A percentile compares a stretch with the other conserved stretches of the same genome.
Evolutionary conservation across 2,329 filamentous ascomycete species (phyloP).

Genomic region (Pseudogymnoascus sp.): DNA sequence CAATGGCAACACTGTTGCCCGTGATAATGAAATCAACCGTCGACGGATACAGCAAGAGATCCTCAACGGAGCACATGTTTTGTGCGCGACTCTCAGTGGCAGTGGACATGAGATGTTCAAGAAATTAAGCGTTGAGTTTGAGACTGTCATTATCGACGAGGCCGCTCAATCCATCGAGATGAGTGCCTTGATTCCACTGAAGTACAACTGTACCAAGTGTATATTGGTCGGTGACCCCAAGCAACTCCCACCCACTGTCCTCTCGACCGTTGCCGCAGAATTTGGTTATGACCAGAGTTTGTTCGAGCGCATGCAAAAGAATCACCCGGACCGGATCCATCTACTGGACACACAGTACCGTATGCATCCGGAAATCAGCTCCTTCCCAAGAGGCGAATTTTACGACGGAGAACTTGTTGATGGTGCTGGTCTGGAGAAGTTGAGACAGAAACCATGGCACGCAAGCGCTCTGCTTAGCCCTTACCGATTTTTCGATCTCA

Average conservation of each 20-base stretch:
- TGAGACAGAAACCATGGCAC: constrained; percentile 81
- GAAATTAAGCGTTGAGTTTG: constrained; percentile 87
- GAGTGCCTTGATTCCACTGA: constrained; percentile 89
- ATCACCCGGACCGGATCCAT: constrained; percentile 80
- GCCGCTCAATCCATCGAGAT: constrained; percentile 97
- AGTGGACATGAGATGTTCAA: constrained; percentile 98
- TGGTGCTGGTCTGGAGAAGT: constrained; percentile 68
- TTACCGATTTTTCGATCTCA: constrained; percentile 95
- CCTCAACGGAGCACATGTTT: constrained; percentile 79
- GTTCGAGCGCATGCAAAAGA: constrained; percentile 96
- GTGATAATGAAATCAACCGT: constrained; percentile 78
- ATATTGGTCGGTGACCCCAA: constrained; percentile 97
- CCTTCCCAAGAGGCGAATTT: constrained; percentile 83
- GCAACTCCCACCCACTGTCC: constrained; percentile 88
- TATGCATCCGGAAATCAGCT: constrained; percentile 96
- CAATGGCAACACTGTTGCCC: constrained; percentile 68
- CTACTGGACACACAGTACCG: constrained; percentile 96
- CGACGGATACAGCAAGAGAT: constrained; percentile 84
- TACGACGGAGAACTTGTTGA: constrained; percentile 84
- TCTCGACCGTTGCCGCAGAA: constrained; percentile 83
- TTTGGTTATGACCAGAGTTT: constrained; percentile 97
- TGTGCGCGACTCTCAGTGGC: constrained; percentile 91
- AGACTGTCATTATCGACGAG: constrained; percentile 97
- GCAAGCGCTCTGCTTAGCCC: constrained; percentile 70
- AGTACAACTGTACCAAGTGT: constrained; percentile 95